These are phyloP conservation scores for Boletus sensibilis DNA, from an alignment of 768 basidiomycete genomes.

Conservation along the genomic window DNA sequence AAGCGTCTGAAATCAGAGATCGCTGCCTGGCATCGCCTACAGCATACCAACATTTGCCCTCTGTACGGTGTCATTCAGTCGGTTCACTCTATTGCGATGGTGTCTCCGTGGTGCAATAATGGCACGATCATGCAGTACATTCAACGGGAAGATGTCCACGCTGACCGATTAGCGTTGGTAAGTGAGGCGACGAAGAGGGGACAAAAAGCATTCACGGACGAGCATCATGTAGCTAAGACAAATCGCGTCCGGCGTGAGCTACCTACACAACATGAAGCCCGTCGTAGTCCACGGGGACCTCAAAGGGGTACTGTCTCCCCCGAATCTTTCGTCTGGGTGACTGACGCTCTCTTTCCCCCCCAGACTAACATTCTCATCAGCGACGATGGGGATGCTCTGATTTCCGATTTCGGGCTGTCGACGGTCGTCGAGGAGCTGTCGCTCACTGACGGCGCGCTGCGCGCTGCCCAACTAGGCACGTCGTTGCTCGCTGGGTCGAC, in stretches of 20 bases:
- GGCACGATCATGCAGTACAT: constrained; percentile 55
- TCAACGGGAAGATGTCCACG: constrained; percentile 37
- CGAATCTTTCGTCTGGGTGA: background rate
- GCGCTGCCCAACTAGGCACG: constrained; percentile 28
- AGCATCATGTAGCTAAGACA: constrained; percentile 42
- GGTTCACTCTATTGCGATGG: constrained; percentile 55
- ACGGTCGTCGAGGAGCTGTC: constrained; percentile 55
- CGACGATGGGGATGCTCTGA: constrained; percentile 49
- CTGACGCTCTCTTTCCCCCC: background rate
- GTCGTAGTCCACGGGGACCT: constrained; percentile 60
- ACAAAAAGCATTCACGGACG: background rate
- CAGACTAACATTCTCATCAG: constrained; percentile 60
- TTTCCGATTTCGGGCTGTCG: constrained; percentile 63
- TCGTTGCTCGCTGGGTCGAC: constrained; percentile 36
- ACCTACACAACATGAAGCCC: constrained; percentile 55
- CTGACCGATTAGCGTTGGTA: constrained; percentile 49
- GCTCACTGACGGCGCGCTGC: constrained; percentile 25
- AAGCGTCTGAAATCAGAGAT: constrained; percentile 59
- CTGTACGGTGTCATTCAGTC: constrained; percentile 55
- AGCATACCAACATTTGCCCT: constrained; percentile 54
- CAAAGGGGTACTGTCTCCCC: constrained; percentile 48
- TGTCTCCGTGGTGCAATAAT: constrained; percentile 63
- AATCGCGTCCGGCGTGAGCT: constrained; percentile 55
- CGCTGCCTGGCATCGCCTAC: constrained; percentile 55
- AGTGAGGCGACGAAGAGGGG: constrained; percentile 9